Conservation (phyloP, 306 rosid genomes). For the Oxytropis ochrocephala region DNA sequence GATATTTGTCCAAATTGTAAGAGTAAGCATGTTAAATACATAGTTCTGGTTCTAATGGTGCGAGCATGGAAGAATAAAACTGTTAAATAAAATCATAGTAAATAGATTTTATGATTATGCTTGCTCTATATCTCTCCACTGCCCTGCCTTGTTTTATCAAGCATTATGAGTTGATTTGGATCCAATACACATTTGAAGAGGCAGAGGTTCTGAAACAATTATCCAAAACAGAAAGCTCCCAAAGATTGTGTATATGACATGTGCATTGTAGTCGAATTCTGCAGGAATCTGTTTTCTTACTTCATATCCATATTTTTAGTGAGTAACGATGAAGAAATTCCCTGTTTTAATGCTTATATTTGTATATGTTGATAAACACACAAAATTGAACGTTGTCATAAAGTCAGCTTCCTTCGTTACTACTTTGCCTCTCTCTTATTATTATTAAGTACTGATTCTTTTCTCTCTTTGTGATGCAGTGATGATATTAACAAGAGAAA, state of each 20-base stretch:
- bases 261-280: not conserved
- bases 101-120: not conserved
- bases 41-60: not conserved
- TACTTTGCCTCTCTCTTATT: not conserved
- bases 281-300: not conserved
- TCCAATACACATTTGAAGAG: not conserved
- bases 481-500: slow-evolving; percentile 66
- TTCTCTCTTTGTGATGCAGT: slow-evolving; percentile 40
- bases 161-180: not conserved
- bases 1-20: not conserved
- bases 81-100: not conserved
- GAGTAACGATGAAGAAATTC: not conserved
- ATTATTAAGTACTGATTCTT: not conserved
- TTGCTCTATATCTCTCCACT: not conserved
- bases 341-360: not conserved
- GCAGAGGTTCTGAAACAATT: not conserved
- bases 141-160: not conserved
- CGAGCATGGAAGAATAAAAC: not conserved
- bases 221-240: not conserved
- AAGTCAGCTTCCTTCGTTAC: slow-evolving; percentile 2
- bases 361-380: not conserved
- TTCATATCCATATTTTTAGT: not conserved
- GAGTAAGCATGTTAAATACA: not conserved
- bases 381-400: not conserved
- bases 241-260: not conserved